Evolutionary conservation across 2,329 filamentous ascomycete genomes (phyloP).

Genomic region (Hypoxylon sp.): DNA sequence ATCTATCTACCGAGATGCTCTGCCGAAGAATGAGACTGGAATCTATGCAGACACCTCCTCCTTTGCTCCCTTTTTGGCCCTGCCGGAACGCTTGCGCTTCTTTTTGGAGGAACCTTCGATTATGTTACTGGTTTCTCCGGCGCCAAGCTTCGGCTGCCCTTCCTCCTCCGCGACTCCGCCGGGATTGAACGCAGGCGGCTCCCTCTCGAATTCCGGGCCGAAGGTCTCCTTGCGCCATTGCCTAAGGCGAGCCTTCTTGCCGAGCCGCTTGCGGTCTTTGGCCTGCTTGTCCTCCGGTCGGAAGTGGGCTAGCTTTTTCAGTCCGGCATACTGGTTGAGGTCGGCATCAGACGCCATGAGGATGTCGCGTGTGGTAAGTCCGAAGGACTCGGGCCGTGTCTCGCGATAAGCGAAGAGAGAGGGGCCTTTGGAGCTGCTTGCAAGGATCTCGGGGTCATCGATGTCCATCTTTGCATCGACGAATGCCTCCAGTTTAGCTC

Average conservation of each 20-base stretch:
- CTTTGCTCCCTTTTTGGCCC: conserved; percentile 50
- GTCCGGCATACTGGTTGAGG: conserved; percentile 89
- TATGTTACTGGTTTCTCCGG: conserved; percentile 51
- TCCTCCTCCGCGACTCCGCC: conserved; percentile 57
- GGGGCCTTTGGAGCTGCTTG: conserved; percentile 50
- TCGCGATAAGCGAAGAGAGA: conserved; percentile 91
- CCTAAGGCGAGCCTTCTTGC: conserved; percentile 91
- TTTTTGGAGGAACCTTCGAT: conserved; percentile 56
- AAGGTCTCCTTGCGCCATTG: conserved; percentile 84
- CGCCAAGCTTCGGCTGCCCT: conserved; percentile 24
- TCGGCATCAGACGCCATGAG: conserved; percentile 86
- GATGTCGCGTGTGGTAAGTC: conserved; percentile 91
- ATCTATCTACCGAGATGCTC: conserved; percentile 42
- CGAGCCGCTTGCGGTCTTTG: conserved; percentile 87
- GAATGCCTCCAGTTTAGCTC: conserved; percentile 85
- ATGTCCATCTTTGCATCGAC: conserved; percentile 87
- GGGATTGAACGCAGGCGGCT: conserved; percentile 72
- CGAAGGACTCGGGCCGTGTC: conserved; percentile 90
- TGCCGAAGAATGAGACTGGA: conserved; percentile 27
- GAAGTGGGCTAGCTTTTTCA: conserved; percentile 96
- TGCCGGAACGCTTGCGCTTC: conserved; percentile 55
- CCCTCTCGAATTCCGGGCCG: conserved; percentile 70
- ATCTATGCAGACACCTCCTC: conserved; percentile 36
- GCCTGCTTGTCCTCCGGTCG: conserved; percentile 90
- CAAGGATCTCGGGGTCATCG: conserved; percentile 73